Percentiles rank a stretch among this genome's conserved stretches.
Evolutionary conservation across 1,139 yeast genomes (phyloP).

Genomic region (Candida dubliniensis): DNA sequence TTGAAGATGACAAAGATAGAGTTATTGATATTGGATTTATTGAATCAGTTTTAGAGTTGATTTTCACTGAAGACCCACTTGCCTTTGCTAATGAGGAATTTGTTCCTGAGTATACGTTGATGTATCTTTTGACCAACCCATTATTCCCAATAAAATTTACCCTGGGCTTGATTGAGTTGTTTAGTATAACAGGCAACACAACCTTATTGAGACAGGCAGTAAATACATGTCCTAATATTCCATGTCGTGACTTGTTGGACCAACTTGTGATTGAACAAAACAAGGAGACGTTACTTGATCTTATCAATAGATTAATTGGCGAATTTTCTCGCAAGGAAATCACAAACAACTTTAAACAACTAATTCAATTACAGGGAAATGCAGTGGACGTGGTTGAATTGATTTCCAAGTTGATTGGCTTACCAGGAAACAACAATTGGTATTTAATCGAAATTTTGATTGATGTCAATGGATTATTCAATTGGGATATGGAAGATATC

Average conservation of each 20-base stretch:
- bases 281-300: constrained; percentile 66
- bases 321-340: constrained; percentile 56
- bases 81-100: constrained; percentile 24
- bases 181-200: constrained; percentile 44
- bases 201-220: constrained; percentile 78
- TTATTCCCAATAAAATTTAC: constrained; percentile 67
- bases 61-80: constrained; percentile 32
- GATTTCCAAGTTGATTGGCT: constrained; percentile 27
- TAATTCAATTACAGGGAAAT: constrained; percentile 26
- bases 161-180: constrained; percentile 51
- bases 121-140: constrained; percentile 84
- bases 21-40: constrained; percentile 65
- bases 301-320: constrained; percentile 62
- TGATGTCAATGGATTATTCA: constrained; percentile 72
- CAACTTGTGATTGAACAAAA: constrained; percentile 52
- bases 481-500: constrained; percentile 55
- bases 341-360: constrained; percentile 32
- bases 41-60: constrained; percentile 43
- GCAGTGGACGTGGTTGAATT: constrained; percentile 48
- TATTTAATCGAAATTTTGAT: constrained; percentile 60
- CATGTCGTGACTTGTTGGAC: constrained; percentile 59
- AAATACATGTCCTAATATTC: constrained; percentile 71
- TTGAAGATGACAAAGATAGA: constrained; percentile 67
- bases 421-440: constrained; percentile 47
- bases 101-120: constrained; percentile 60